phyloP scores from a whole-genome alignment of 2,329 filamentous ascomycete genomes.

The Xylariaceae sp. region DNA sequence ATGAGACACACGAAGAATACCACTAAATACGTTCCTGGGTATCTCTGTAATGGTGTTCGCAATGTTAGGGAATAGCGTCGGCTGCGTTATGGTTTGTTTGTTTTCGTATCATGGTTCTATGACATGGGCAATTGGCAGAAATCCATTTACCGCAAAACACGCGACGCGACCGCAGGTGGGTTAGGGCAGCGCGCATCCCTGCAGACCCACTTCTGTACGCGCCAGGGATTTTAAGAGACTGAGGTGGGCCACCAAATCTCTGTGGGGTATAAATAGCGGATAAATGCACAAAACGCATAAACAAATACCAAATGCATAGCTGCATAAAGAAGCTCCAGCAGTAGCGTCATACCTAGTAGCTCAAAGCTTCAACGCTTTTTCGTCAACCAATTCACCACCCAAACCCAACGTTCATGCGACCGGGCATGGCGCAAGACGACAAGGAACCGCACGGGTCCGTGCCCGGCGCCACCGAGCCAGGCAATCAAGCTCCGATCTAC shows the following conservation, averaged over 20 bases:
- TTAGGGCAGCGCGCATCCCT: constrained; percentile 27
- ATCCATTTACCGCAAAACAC: constrained; percentile 21
- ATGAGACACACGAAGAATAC: neutral
- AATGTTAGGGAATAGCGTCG: neutral
- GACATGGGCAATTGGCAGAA: constrained; percentile 4
- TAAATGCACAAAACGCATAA: too few species aligned
- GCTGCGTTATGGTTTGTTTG: constrained; percentile 2
- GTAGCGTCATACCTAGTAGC: constrained; percentile 8
- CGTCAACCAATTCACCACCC: neutral
- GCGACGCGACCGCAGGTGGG: constrained; percentile 18
- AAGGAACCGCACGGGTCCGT: constrained; percentile 32
- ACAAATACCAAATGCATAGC: neutral
- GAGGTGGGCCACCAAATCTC: neutral
- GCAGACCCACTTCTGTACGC: constrained; percentile 4
- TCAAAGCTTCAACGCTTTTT: constrained; percentile 9
- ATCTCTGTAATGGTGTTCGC: neutral
- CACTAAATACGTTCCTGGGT: neutral
- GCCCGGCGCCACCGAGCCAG: constrained; percentile 34
- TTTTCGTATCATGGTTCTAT: neutral
- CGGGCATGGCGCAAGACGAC: constrained; percentile 34
- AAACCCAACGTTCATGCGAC: constrained; percentile 4
- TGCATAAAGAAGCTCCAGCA: too few species aligned
- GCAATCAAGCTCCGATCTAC: constrained; percentile 37
- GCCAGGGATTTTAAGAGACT: constrained; percentile 20
- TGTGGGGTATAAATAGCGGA: neutral